phyloP scores from a whole-genome alignment of 768 basidiomycete species.

The Clavaria fumosa region DNA sequence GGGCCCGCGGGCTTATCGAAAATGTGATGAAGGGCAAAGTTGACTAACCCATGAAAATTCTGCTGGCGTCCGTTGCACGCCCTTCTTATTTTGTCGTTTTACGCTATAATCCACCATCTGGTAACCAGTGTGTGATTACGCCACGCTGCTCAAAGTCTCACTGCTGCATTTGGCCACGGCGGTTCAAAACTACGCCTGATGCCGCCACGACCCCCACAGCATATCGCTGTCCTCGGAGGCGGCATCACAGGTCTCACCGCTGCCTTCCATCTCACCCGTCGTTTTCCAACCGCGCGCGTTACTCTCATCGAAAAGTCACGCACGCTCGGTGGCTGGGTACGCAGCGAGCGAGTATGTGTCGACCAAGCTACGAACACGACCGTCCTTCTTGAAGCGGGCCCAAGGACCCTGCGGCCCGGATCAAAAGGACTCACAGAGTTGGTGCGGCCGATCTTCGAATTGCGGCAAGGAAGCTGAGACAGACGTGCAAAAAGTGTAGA shows the following conservation, averaged over 20 bases:
- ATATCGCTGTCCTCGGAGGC: constrained; percentile 62
- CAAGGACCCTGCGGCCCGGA: constrained; percentile 71
- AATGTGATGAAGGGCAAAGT: constrained; percentile 51
- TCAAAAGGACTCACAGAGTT: constrained; percentile 62
- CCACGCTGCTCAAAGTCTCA: too few species aligned
- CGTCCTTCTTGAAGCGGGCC: constrained; percentile 72
- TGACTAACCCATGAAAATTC: constrained; percentile 21
- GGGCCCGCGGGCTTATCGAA: constrained; percentile 66
- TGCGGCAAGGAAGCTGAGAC: too few species aligned
- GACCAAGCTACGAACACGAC: constrained; percentile 10
- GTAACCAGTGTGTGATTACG: too few species aligned
- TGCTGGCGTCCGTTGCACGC: constrained; percentile 22
- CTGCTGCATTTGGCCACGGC: too few species aligned
- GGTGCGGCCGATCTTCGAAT: constrained; percentile 28
- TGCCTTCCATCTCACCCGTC: constrained; percentile 60
- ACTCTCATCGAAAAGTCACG: constrained; percentile 52
- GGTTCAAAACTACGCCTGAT: too few species aligned
- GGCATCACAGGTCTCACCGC: constrained; percentile 72
- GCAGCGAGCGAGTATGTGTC: constrained; percentile 38
- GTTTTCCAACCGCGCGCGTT: constrained; percentile 43
- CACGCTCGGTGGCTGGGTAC: constrained; percentile 79
- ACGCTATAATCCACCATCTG: too few species aligned
- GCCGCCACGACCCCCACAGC: constrained; percentile 14
- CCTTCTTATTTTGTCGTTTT: constrained; percentile 41
- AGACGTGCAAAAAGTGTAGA: too few species aligned